Evolutionary conservation across 306 rosid genomes (phyloP), one percentile per base, ranked within the genome.

Genomic region (Cotoneaster glaucophyllus): DNA sequence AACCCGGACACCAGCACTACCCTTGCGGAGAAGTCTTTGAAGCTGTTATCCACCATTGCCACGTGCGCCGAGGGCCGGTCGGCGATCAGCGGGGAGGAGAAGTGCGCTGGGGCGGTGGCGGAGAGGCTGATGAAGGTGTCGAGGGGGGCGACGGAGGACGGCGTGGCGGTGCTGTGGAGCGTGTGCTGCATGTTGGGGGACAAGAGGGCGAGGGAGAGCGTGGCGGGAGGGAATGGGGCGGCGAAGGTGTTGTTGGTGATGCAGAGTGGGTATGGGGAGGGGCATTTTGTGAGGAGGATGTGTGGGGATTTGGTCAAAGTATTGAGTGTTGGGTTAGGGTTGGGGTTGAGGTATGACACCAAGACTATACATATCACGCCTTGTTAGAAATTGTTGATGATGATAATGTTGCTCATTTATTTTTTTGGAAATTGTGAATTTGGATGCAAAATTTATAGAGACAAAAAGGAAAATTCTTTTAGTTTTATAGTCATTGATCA

Each of bases 11-110:
- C 77, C 56, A 25, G 43, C 73, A 59, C 25, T 29, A 31, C 75
- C 18, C 71, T 74, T 4, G 64, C 25, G 25, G 88, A 82, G 31
- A 82, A 78, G 78, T 76, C 71, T 3, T 31, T 86, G 79, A 82
- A 80, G 26, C 34, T 88, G 14, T 19, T 88, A 53, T 69, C 87
- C 6, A 70, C 66, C 5, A 48, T 62, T 25, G 81, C 88, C 37
- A 80, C 87, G 2, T 82, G 85, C 67, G 84, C 88, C 39, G 90
- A 86, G 62, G 92, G 92, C 0, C 62, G 92, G 67, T 71, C 80
- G 4, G 87, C 82, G 3, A 86, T 88, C 39, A 74, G 76, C 6
- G 76, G 32, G 31, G 85, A 77, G 37, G 50, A 37, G 5, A 43
- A 63, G 12, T 84, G 88, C 53, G 76, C 73, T 14, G 71, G 12